Evolutionary conservation across 306 rosid species (phyloP).

Genomic region (Casuarina cunninghamiana): DNA sequence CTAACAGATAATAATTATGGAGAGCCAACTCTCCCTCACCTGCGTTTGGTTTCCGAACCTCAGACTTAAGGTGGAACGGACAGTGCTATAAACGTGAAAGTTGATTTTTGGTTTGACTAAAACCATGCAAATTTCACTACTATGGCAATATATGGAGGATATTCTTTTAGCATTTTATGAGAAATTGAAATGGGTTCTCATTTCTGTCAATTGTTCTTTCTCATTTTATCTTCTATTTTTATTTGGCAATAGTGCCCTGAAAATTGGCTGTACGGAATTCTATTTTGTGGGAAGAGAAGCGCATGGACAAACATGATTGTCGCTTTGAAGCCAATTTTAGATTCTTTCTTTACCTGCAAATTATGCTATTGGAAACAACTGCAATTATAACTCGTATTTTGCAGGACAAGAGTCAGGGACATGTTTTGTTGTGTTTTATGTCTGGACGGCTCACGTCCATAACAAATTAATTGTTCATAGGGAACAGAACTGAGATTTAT

Average conservation of each 20-base stretch:
- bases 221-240: neutral
- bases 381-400: neutral
- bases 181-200: neutral
- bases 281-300: neutral
- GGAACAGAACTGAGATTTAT: neutral
- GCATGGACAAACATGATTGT: neutral
- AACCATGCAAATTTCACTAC: neutral
- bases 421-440: neutral
- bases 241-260: neutral
- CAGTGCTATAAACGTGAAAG: neutral
- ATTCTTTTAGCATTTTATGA: neutral
- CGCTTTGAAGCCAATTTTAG: slow-evolving; percentile 1
- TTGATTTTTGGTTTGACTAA: neutral
- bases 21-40: neutral
- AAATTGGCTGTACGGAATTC: neutral
- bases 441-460: neutral
- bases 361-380: slow-evolving; percentile 2
- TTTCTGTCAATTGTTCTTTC: neutral
- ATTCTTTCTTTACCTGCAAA: slow-evolving; percentile 7
- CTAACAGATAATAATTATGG: neutral
- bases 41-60: neutral
- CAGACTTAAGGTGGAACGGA: neutral
- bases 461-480: neutral
- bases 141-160: neutral
- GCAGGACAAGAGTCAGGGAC: neutral